Percentiles rank a stretch among this genome's conserved stretches.
Evolutionary conservation across 805 yeast species (phyloP).

Genomic region (Wilhelminamyces savonicus): DNA sequence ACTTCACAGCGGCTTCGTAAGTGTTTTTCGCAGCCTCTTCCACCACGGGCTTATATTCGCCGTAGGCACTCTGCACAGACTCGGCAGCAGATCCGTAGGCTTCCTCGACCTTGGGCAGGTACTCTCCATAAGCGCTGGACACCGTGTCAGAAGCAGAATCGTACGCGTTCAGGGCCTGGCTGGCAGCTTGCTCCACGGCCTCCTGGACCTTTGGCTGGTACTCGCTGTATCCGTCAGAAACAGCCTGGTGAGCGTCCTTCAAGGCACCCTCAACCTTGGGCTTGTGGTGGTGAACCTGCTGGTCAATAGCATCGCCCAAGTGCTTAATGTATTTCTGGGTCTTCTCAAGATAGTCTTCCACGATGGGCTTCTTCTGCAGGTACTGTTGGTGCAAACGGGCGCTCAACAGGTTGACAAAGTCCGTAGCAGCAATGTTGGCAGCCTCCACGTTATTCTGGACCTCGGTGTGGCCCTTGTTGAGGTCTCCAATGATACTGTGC

Average conservation of each 20-base stretch:
- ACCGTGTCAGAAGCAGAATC: too few relatives aligned
- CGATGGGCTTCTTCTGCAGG: constrained; percentile 2
- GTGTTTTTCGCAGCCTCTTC: constrained; percentile 6
- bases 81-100: constrained; percentile 4
- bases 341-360: constrained; percentile 1
- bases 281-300: constrained; percentile 1
- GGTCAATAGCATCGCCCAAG: not conserved
- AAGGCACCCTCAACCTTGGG: constrained; percentile 1
- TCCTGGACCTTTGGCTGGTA: not conserved
- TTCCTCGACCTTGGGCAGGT: constrained; percentile 1
- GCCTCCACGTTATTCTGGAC: constrained; percentile 5
- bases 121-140: constrained; percentile 1
- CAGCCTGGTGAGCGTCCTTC: not conserved
- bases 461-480: constrained; percentile 3
- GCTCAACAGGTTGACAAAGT: constrained; percentile 6
- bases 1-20: constrained; percentile 5
- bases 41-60: constrained; percentile 6
- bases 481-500: constrained; percentile 4
- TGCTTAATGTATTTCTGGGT: not conserved
- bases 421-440: constrained; percentile 8
- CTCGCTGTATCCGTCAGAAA: too few relatives aligned
- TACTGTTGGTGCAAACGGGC: constrained; percentile 4
- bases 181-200: not conserved
- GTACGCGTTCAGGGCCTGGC: constrained; percentile 1
- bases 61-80: constrained; percentile 4